phyloP scores from a whole-genome alignment of 202 grass and related monocot species.

The Eragrostis tef region DNA sequence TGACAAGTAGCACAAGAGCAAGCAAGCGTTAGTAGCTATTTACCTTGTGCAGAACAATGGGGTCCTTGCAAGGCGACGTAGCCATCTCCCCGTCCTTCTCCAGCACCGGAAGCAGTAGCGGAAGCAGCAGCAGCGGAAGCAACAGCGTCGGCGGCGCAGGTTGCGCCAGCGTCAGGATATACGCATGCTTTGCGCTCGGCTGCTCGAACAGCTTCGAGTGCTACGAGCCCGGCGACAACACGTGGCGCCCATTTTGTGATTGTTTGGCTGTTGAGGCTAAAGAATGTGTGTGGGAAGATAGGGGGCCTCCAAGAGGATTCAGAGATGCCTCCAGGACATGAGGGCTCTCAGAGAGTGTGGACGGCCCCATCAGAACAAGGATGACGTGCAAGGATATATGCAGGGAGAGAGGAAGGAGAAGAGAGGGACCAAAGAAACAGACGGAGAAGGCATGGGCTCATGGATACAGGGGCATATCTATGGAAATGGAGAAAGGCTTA shows the following conservation, averaged over 20 bases:
- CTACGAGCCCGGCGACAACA: slow-evolving; percentile 61
- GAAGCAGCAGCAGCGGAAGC: neutral
- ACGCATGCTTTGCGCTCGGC: slow-evolving; percentile 51
- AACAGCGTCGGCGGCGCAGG: too few relatives aligned
- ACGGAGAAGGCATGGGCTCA: slow-evolving; percentile 31
- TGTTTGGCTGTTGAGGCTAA: neutral
- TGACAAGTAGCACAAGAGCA: slow-evolving; percentile 24
- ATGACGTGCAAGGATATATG: slow-evolving; percentile 33
- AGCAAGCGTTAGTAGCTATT: neutral
- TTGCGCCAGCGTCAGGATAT: slow-evolving; percentile 42
- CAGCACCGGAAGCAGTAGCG: slow-evolving; percentile 49
- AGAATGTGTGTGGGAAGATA: neutral
- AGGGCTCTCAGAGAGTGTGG: neutral
- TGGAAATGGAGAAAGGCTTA: slow-evolving; percentile 15
- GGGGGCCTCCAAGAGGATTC: slow-evolving; percentile 14
- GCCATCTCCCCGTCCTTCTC: slow-evolving; percentile 42
- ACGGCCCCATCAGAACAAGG: slow-evolving; percentile 26
- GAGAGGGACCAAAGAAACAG: slow-evolving; percentile 24
- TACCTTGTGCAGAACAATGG: slow-evolving; percentile 46
- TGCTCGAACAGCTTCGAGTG: slow-evolving; percentile 54
- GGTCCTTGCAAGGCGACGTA: slow-evolving; percentile 48
- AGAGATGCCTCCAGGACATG: slow-evolving; percentile 26
- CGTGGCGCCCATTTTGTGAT: slow-evolving; percentile 36
- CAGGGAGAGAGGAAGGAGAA: slow-evolving; percentile 4
- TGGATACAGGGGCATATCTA: neutral